Evolutionary conservation across 495 filamentous ascomycete genomes (phyloP).

Genomic region (Pseudevernia furfuracea): DNA sequence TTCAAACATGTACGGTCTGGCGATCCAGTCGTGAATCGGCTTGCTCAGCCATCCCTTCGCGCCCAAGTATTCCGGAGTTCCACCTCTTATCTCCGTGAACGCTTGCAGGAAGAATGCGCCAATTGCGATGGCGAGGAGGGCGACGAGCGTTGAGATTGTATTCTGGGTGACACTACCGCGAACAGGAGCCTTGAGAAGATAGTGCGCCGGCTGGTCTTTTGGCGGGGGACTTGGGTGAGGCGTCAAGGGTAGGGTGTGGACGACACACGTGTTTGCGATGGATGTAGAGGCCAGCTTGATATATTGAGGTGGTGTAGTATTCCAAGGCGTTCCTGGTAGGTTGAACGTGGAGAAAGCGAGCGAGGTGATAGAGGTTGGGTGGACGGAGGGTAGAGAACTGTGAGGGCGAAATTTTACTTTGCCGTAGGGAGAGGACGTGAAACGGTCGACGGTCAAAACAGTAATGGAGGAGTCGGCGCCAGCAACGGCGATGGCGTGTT

Average conservation of each 20-base stretch:
- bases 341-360: constrained; percentile 68
- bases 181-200: constrained; percentile 56
- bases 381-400: constrained; percentile 61
- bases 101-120: constrained; percentile 56
- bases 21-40: constrained; percentile 31
- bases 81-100: constrained; percentile 59
- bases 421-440: constrained; percentile 33
- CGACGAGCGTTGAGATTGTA: constrained; percentile 40
- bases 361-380: constrained; percentile 78
- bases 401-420: constrained; percentile 53
- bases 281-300: constrained; percentile 79
- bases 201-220: constrained; percentile 41
- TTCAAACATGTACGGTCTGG: constrained; percentile 30
- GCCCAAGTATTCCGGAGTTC: constrained; percentile 50
- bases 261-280: constrained; percentile 75
- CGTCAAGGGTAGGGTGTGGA: constrained; percentile 73
- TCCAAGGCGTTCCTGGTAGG: constrained; percentile 45
- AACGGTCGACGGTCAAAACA: constrained; percentile 62
- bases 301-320: constrained; percentile 46
- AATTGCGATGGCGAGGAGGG: constrained; percentile 47
- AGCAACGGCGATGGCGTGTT: constrained; percentile 73
- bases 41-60: constrained; percentile 40
- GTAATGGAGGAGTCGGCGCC: constrained; percentile 76
- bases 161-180: constrained; percentile 38
- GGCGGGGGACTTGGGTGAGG: constrained; percentile 41